Evolutionary conservation across 1,139 yeast genomes (phyloP).

Genomic region (Pichia sp.): DNA sequence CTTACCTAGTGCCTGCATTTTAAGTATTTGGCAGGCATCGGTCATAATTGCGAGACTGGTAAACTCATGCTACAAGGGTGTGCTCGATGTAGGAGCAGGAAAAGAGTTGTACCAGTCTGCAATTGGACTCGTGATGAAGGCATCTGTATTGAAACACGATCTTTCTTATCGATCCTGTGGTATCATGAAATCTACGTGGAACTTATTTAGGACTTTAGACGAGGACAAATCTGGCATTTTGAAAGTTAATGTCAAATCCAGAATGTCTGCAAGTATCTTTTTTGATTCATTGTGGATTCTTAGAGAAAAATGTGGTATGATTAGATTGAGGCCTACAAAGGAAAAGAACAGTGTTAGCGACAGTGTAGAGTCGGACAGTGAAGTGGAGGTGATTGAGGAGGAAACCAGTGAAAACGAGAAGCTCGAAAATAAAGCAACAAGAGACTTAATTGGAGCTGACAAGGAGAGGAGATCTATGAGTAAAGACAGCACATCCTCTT

Average conservation of each 20-base stretch:
- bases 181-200: conserved; percentile 93
- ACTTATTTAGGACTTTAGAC: conserved; percentile 59
- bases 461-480: conserved; percentile 10
- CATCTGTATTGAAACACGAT: conserved; percentile 85
- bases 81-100: conserved; percentile 70
- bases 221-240: conserved; percentile 34
- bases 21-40: conserved; percentile 88
- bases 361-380: conserved; percentile 25
- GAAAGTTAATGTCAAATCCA: conserved; percentile 60
- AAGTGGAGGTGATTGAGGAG: conserved; percentile 28
- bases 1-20: conserved; percentile 77
- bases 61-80: conserved; percentile 65
- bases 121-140: conserved; percentile 63
- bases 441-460: not conserved
- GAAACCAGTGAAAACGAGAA: conserved; percentile 27
- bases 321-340: conserved; percentile 43
- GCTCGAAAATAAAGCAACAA: conserved; percentile 3
- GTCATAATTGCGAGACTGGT: conserved; percentile 74
- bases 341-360: conserved; percentile 30
- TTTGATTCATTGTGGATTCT: conserved; percentile 84
- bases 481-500: conserved; percentile 14
- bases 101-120: conserved; percentile 68
- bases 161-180: conserved; percentile 91
- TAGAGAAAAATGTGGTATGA: conserved; percentile 83
- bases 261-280: conserved; percentile 90